Evolutionary conservation across 768 basidiomycete genomes (phyloP), one percentile per base, ranked within the genome.

Genomic region (Pulveroboletus sp.): DNA sequence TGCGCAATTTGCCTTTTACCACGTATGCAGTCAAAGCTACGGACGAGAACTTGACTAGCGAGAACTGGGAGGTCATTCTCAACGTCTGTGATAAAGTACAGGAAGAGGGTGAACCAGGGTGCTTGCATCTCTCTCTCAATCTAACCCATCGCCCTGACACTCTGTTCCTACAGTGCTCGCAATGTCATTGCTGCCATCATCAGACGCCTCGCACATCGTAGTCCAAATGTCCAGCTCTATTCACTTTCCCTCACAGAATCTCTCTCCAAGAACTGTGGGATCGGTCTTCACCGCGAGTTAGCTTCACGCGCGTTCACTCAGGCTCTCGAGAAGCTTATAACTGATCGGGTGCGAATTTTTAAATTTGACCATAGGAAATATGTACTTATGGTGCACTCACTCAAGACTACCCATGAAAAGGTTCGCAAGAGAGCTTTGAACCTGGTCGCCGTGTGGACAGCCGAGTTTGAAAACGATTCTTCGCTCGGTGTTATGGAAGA

Each of bases 11-110:
- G n/a, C 18, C 21, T 8, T 26, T n/a, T 24, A 21, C 31, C 47
- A 28, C 10, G 27, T 9, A 40, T 37, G n/a, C 69, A 96, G 94
- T 71, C 60, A 95, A 96, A 72, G 89, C 95, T 31, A 99, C 96
- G n/a, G 92, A 94, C 67, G 96, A 98, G 79, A 93, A 93, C 67
- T 75, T 94, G 51, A 94, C 94, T 1, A 76, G 78, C 48, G 95
- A 96, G 72, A 90, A 96, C 69, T 99, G 96, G 96, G 93, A 93
- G 65, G 75, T 93, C 51, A 91, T 94, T 55, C 65, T 97, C 43
- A 92, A 89, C 59, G 69, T 98, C n/a, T 96, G 93, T 59, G 96
- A 99, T 73, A 96, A 96, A 70, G 93, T 99, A 6, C 75, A 78
- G 28, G 93, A 93, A 11, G 95, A 99, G 56, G 87, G 90, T 2